A percentile compares a stretch with the other conserved stretches of the same genome.
phyloP scores from a whole-genome alignment of 1,139 yeast genomes.

The Pichia sp. region DNA sequence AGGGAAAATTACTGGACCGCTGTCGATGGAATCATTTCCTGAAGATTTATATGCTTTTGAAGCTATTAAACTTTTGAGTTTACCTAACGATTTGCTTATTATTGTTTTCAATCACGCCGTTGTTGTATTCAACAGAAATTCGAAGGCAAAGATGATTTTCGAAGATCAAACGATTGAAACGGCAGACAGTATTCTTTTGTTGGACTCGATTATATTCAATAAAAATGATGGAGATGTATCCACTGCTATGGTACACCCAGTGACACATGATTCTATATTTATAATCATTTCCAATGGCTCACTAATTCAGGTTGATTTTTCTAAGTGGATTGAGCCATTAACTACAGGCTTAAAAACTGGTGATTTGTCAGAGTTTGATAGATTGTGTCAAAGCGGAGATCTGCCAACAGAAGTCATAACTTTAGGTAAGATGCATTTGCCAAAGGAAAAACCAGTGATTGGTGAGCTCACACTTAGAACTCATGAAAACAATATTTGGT shows the following conservation, averaged over 20 bases:
- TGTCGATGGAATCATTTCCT: conserved; percentile 49
- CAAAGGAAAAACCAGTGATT: conserved; percentile 1
- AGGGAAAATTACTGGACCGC: conserved; percentile 42
- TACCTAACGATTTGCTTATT: conserved; percentile 25
- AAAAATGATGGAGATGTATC: conserved; percentile 12
- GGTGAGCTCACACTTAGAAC: conserved; percentile 14
- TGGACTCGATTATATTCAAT: conserved; percentile 20
- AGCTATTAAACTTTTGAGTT: conserved; percentile 33
- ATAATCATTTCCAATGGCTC: conserved; percentile 20
- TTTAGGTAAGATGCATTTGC: conserved; percentile 19
- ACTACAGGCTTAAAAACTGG: conserved; percentile 18
- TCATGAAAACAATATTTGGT: conserved; percentile 22
- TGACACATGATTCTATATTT: conserved; percentile 19
- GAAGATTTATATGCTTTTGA: conserved; percentile 41
- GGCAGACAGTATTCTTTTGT: conserved; percentile 10
- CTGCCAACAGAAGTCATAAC: conserved; percentile 24
- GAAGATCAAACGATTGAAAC: conserved; percentile 17
- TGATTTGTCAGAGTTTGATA: conserved; percentile 17
- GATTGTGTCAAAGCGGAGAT: conserved; percentile 11
- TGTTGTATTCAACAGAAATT: conserved; percentile 21
- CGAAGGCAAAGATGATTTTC: conserved; percentile 25
- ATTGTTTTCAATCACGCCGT: conserved; percentile 23
- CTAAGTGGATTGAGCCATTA: conserved; percentile 27
- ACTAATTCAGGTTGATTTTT: conserved; percentile 27
- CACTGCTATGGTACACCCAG: conserved; percentile 23